These are phyloP conservation scores for Primulina eburnea DNA, from an alignment of 257 asterid genomes.

Conservation along the genomic window DNA sequence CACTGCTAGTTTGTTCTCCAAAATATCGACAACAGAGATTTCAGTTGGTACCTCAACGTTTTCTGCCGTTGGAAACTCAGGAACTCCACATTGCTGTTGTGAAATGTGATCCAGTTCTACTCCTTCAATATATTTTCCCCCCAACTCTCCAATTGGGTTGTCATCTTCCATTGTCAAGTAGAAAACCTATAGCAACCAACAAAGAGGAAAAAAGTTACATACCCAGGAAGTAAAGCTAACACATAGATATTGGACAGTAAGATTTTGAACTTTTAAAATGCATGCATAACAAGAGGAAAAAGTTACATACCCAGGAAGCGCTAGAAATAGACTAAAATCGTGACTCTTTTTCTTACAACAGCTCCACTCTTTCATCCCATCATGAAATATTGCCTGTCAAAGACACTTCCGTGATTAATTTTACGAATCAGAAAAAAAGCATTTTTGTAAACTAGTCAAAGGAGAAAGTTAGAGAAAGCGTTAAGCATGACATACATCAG, in stretches of 20 bases:
- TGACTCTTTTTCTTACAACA: constrained; percentile 97
- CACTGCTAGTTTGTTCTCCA: no score
- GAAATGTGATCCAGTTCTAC: no score
- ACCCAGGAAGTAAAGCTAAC: neutral
- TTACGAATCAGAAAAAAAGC: neutral
- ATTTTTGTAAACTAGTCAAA: neutral
- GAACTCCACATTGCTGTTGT: no score
- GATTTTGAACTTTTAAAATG: neutral
- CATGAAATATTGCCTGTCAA: constrained; percentile 82
- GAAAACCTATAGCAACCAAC: no score
- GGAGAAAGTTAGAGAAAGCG: neutral
- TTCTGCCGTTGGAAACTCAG: no score
- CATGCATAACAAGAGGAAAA: neutral
- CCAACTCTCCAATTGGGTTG: no score
- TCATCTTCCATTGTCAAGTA: no score
- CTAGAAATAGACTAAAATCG: constrained; percentile 81
- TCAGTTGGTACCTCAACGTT: no score
- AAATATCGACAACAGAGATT: no score
- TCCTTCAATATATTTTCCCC: no score
- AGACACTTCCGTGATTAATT: neutral
- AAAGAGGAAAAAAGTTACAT: no score
- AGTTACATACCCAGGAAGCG: constrained; percentile 61
- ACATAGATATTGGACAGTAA: neutral
- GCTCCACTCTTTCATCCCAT: constrained; percentile 98
- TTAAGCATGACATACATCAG: constrained; percentile 1